Base-by-base conservation (phyloP, 495 filamentous ascomycete species). In the Trichoderma orchidacearum region DNA sequence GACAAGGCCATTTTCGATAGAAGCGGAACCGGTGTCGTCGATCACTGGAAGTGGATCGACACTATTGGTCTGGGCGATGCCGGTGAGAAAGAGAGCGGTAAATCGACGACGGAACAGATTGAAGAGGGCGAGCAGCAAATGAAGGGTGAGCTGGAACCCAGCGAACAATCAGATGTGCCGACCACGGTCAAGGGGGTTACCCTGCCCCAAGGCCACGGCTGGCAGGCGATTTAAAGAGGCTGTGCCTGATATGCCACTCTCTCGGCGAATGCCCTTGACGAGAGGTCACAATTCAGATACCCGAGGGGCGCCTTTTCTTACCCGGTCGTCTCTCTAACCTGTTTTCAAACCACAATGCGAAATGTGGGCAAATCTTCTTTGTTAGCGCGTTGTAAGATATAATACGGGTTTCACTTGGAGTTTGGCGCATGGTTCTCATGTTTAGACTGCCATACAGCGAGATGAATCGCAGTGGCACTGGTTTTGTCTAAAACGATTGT, bases 101-200 rank as follows among this genome's bases (percentile, higher is more conserved):
- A 32, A 25, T 34, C 53, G 30, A 34, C 31, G 30, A 27, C 30
- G 15, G 59, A 34, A 17, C 30, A 58, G n/a, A 62, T 63, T 0
- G 66, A 63, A 38, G 52, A 63, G 30, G 66, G 62, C 29, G 72
- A 75, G 63, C 59, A 62, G 51, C 61, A 62, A 30, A 75, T 75
- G 70, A 65, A 65, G 17, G 64, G 61, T 17, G 68, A 71, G 54
- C 70, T 76, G 29, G 74, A 75, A 52, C 72, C 67, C 17, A 41
- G 25, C 30, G 45, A 34, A 23, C 56, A 51, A 28, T 12, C n/a
- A 0, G 7, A 18, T 27, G 18, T 25, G 41, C 18, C 21, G 3
- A 23, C 41, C 18, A 1, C 41, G 41, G n/a, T 27, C 0, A 48
- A 48, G 15, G 41, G 18, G 18, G 21, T 48, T 12, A 48, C 18